Percentiles rank a stretch among this genome's conserved stretches.
phyloP scores from a whole-genome alignment of 2,329 filamentous ascomycete species.

The Colletotrichum sp. region DNA sequence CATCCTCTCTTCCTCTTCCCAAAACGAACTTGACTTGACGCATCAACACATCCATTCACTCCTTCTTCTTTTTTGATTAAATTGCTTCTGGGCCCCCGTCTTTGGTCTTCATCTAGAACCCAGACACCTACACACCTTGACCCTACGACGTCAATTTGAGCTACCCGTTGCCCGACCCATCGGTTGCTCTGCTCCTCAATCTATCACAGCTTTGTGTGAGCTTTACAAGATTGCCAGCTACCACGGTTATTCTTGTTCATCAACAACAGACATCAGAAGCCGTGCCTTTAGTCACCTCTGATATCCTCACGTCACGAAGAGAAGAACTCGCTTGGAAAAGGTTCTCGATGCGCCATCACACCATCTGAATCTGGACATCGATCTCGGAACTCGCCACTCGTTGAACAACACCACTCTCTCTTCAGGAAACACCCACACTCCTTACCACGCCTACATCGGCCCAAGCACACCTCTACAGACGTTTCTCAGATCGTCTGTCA shows the following conservation, averaged over 20 bases:
- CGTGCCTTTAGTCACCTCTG: neutral
- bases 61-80: slow-evolving; percentile 10
- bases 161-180: neutral
- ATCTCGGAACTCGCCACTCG: neutral
- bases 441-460: neutral
- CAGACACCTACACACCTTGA: slow-evolving; percentile 6
- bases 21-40: slow-evolving; percentile 6
- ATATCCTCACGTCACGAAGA: neutral
- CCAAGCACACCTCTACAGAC: neutral
- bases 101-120: slow-evolving; percentile 1
- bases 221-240: neutral
- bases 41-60: slow-evolving; percentile 7
- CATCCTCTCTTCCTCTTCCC: slow-evolving; percentile 31
- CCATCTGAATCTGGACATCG: slow-evolving; percentile 20
- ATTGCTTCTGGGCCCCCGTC: neutral
- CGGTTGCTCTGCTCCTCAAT: neutral
- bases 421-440: neutral
- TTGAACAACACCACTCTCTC: neutral
- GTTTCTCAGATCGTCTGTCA: slow-evolving; percentile 2
- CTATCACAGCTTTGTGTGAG: neutral
- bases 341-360: slow-evolving; percentile 19
- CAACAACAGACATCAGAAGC: neutral
- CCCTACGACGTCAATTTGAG: slow-evolving; percentile 3
- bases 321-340: neutral
- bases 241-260: neutral